These are phyloP conservation scores for Venturia nashicola DNA, from an alignment of 2,329 filamentous ascomycete species.

Conservation along the genomic window DNA sequence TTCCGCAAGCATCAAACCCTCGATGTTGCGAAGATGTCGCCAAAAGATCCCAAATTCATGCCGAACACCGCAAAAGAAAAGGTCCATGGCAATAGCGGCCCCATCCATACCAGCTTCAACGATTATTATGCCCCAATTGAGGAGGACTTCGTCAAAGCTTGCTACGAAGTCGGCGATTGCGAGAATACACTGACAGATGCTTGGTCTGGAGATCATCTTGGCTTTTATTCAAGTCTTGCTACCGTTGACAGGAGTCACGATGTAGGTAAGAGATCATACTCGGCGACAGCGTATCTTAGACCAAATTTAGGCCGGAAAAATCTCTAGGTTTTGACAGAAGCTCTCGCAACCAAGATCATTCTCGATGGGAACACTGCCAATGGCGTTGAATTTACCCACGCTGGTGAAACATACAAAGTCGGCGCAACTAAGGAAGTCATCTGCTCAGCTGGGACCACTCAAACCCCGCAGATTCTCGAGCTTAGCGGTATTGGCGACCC, in stretches of 20 bases:
- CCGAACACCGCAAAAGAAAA: no score
- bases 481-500: slow-evolving; percentile 5
- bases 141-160: no score
- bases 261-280: no score
- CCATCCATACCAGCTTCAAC: no score
- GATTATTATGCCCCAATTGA: no score
- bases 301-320: not conserved
- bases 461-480: slow-evolving; percentile 6
- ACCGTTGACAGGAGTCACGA: no score
- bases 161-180: no score
- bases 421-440: slow-evolving; percentile 6
- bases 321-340: not conserved
- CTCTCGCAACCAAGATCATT: not conserved
- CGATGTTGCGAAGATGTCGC: not conserved
- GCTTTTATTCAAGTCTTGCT: no score
- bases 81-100: no score
- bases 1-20: slow-evolving; percentile 15
- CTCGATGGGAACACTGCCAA: not conserved
- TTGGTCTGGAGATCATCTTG: no score
- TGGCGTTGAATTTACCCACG: not conserved
- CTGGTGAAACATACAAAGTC: not conserved
- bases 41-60: no score
- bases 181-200: no score
- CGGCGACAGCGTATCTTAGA: not conserved
- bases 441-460: not conserved